Conservation (phyloP, 768 basidiomycete genomes). For the Rhodotorula graminis region DNA sequence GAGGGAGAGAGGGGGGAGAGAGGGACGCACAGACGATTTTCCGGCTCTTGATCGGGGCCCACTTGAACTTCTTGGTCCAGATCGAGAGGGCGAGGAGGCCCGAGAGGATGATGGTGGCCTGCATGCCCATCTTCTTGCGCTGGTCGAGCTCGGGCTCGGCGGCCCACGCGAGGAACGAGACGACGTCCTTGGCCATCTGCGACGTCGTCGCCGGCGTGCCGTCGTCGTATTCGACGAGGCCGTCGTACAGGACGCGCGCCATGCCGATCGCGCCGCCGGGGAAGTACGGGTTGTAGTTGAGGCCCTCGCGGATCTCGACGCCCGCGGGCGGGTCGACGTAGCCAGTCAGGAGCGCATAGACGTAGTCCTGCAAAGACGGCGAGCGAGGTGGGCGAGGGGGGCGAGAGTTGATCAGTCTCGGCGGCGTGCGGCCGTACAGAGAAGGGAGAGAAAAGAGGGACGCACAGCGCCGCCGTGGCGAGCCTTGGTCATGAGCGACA, state of each 20-base stretch:
- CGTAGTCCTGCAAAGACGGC: slow-evolving; percentile 68
- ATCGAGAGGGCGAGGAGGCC: slow-evolving; percentile 10
- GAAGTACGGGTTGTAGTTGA: slow-evolving; percentile 99
- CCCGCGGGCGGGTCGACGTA: slow-evolving; percentile 95
- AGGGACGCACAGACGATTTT: slow-evolving; percentile 35
- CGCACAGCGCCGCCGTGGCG: slow-evolving; percentile 81
- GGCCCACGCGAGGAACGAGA: slow-evolving; percentile 50
- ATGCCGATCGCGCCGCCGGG: slow-evolving; percentile 97
- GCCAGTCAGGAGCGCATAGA: slow-evolving; percentile 93
- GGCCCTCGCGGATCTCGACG: slow-evolving; percentile 87
- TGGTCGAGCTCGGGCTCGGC: slow-evolving; percentile 97
- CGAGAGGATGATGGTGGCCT: slow-evolving; percentile 74
- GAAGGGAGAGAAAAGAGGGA: neutral
- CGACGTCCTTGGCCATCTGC: slow-evolving; percentile 99
- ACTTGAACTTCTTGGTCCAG: slow-evolving; percentile 40
- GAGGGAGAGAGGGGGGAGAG: neutral
- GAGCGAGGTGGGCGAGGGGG: too few relatives aligned
- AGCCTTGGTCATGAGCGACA: slow-evolving; percentile 95
- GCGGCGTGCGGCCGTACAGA: neutral
- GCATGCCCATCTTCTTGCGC: slow-evolving; percentile 92
- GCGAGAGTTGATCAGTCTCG: neutral
- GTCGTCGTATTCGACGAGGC: slow-evolving; percentile 92
- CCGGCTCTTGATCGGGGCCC: slow-evolving; percentile 36
- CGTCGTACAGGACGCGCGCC: slow-evolving; percentile 94
- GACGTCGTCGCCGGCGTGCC: slow-evolving; percentile 93